Percentiles rank a stretch among this genome's conserved stretches.
Conservation (phyloP, 495 filamentous ascomycete species). For the Penicillium canariense region DNA sequence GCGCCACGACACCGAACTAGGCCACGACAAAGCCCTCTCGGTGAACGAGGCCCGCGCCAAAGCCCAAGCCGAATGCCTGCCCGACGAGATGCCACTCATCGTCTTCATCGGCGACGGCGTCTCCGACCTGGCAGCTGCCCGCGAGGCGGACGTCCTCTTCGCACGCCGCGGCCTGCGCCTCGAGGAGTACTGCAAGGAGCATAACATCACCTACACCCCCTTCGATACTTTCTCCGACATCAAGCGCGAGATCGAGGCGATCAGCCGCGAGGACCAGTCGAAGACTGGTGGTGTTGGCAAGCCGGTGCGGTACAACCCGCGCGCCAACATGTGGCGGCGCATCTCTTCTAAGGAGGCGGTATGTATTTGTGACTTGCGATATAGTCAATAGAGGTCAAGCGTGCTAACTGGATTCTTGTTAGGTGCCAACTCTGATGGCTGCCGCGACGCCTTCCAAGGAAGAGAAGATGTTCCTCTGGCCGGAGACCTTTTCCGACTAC, state of each 20-base stretch:
- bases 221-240: conserved; percentile 71
- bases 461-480: conserved; percentile 68
- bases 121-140: conserved; percentile 69
- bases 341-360: conserved; percentile 57
- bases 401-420: conserved; percentile 4
- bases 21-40: conserved; percentile 68
- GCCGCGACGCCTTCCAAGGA: conserved; percentile 53
- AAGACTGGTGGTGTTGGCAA: conserved; percentile 64
- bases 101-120: conserved; percentile 80
- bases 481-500: conserved; percentile 55
- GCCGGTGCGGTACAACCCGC: conserved; percentile 64
- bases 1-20: conserved; percentile 64
- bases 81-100: conserved; percentile 66
- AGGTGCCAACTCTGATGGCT: conserved; percentile 55
- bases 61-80: conserved; percentile 52
- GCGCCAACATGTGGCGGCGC: conserved; percentile 69
- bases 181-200: conserved; percentile 68
- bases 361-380: too few relatives aligned
- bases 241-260: conserved; percentile 58
- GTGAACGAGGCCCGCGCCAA: conserved; percentile 58
- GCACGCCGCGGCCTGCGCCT: conserved; percentile 65
- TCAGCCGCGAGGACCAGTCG: conserved; percentile 59
- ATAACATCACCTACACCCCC: conserved; percentile 59
- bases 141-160: conserved; percentile 75
- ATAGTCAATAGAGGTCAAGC: too few relatives aligned